These are phyloP conservation scores for Wickerhamiella musiphila DNA, from an alignment of 805 yeast species.

Conservation along the genomic window DNA sequence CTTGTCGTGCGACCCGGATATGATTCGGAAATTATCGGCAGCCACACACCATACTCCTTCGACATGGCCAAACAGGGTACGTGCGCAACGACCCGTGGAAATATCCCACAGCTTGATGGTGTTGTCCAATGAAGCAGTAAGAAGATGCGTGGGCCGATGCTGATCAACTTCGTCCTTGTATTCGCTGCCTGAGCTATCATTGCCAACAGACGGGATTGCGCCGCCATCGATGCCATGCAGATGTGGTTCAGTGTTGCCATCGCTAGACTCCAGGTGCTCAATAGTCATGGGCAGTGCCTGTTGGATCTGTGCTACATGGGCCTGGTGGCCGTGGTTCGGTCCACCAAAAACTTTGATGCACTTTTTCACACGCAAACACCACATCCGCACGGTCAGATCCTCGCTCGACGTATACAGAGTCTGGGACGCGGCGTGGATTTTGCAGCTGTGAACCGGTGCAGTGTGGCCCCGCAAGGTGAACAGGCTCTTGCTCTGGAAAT, in stretches of 20 bases:
- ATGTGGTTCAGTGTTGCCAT: conserved; percentile 14
- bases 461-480: conserved; percentile 85
- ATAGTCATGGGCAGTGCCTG: conserved; percentile 73
- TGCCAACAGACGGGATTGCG: background rate
- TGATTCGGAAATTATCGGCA: conserved; percentile 87
- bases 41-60: conserved; percentile 97
- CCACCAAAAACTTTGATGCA: conserved; percentile 63
- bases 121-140: conserved; percentile 80
- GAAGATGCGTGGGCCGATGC: conserved; percentile 59
- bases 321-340: conserved; percentile 33
- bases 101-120: conserved; percentile 90
- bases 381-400: conserved; percentile 82
- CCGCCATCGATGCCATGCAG: conserved; percentile 9
- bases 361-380: conserved; percentile 73
- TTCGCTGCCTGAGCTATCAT: conserved; percentile 4
- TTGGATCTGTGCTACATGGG: conserved; percentile 91
- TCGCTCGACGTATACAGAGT: conserved; percentile 79
- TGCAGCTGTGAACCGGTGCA: conserved; percentile 83
- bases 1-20: conserved; percentile 88
- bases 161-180: conserved; percentile 11
- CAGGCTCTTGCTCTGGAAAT: conserved; percentile 82
- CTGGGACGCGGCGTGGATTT: conserved; percentile 60
- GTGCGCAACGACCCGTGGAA: conserved; percentile 64
- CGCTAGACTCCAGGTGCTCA: conserved; percentile 41
- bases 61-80: conserved; percentile 94